phyloP scores from a whole-genome alignment of 139 green algal genomes.

The Haematococcus lacustris region DNA sequence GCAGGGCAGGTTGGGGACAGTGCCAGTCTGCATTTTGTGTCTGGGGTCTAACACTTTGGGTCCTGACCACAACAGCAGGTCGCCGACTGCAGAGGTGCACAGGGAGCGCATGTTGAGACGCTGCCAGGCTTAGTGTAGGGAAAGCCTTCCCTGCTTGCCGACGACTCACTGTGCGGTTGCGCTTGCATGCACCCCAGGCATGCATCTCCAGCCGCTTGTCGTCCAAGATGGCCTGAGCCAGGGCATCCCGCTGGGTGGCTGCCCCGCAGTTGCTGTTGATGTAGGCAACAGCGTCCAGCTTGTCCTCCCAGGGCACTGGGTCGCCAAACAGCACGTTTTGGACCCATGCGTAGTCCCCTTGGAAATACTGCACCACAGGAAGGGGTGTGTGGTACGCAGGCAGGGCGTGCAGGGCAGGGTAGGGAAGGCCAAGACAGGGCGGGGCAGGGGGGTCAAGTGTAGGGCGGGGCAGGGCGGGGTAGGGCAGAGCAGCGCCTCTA shows the following conservation, averaged over 20 bases:
- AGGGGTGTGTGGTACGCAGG: too few species aligned
- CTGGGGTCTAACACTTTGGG: not conserved
- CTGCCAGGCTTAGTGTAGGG: not conserved
- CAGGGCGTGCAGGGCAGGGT: too few species aligned
- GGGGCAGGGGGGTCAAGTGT: too few species aligned
- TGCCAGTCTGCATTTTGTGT: not conserved
- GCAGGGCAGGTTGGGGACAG: not conserved
- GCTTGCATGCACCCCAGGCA: not conserved
- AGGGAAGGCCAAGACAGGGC: too few species aligned
- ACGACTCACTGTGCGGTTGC: not conserved
- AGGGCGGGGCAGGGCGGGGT: too few species aligned
- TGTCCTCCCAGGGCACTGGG: not conserved
- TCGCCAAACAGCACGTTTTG: not conserved
- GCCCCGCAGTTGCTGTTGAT: slow-evolving; percentile 6
- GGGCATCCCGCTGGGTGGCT: not conserved
- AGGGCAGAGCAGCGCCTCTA: too few species aligned
- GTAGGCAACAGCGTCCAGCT: not conserved
- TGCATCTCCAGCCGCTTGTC: not conserved
- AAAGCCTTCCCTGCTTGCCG: not conserved
- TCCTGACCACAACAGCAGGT: not conserved
- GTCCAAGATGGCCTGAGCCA: not conserved
- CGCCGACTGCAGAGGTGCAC: too few species aligned
- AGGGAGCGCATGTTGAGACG: not conserved
- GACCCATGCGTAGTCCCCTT: not conserved
- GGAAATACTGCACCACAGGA: not conserved